Evolutionary conservation across 306 rosid species (phyloP), one percentile per base, ranked within the genome.

Genomic region (Medicago lupulina): DNA sequence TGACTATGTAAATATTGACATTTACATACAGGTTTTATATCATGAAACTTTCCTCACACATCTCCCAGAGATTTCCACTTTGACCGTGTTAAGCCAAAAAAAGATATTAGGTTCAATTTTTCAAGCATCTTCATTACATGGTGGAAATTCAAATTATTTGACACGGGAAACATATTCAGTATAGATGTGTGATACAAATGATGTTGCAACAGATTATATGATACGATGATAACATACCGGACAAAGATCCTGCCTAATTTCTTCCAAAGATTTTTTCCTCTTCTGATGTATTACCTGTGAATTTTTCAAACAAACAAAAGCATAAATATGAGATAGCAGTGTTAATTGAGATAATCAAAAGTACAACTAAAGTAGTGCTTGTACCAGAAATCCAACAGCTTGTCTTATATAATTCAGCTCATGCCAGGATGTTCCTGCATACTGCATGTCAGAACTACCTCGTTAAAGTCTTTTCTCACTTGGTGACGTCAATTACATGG

Each of bases 341-440:
- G 53, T 53, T 19, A 61, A 9, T 51, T 74, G 41, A 47, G 55
- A 49, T 23, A 66, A 43, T 50, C 7, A 19, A 12, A 63, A 65
- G 17, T 12, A 2, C 68, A 70, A 71, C 75, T 58, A 50, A 41
- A 31, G 49, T 18, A 71, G 23, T 55, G 81, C 67, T 73, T 23
- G 61, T 92, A 95, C 99, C 99, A 95, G 89, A 88, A 95, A 95
- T 36, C 97, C 99, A 74, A 95, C 96, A 81, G 97, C 97, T 83
- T 95, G 99, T 74, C 99, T 80, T 59, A 95, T 95, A 81, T 89
- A 92, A 84, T 95, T 95, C 69, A 95, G 97, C 87, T 95, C 97
- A 0, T 95, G 99, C 99, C 99, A 95, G 47, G 97, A 95, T 69
- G 97, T 95, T 71, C 99, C 99, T 84, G 97, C 97, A 88, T 85